Base-by-base conservation (phyloP, 177 flowering plant species). In the Telopea speciosissima region DNA sequence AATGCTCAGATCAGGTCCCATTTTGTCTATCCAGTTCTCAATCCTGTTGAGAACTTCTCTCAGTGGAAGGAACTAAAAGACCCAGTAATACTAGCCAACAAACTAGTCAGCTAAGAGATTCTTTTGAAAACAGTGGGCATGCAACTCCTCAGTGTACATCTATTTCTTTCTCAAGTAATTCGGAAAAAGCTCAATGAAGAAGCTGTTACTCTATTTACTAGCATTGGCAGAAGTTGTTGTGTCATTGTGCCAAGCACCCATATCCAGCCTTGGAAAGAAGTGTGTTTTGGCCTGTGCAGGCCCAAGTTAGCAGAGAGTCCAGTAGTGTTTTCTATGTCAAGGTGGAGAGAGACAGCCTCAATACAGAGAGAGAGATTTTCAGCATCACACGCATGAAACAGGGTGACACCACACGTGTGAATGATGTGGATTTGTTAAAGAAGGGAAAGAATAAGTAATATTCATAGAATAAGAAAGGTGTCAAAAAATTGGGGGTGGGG, bases 1-100 rank as follows among this genome's bases (percentile, higher is more conserved):
- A 69, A 68, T 70, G 65, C 71, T 31, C 74, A 82, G 65, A 77
- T 89, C 72, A 81, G 88, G 74, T 85, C 89, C 40, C 90, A 86
- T 72, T 88, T 79, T 79, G 89, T 86, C 3, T 77, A 85, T 71
- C 71, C 90, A 54, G 85, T 77, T 8, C 36, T 62, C 23, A 83
- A 84, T 61, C 85, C 87, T 6, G 76, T 75, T 59, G 84, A 83
- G 67, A 74, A 77, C 72, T 60, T 65, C 11, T 71, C 80, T 44
- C n/a, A n/a, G n/a, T n/a, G n/a, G n/a, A n/a, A n/a, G n/a, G n/a
- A n/a, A n/a, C n/a, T n/a, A n/a, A n/a, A 74, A 58, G 77, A 72
- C n/a, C n/a, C n/a, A 60, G 66, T 31, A 31, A 63, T 61, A 65
- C 74, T 12, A 8, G 58, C 44, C 28, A 69, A 68, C 31, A 62